Conservation (phyloP, 306 rosid species). For the Prosopis cineraria region DNA sequence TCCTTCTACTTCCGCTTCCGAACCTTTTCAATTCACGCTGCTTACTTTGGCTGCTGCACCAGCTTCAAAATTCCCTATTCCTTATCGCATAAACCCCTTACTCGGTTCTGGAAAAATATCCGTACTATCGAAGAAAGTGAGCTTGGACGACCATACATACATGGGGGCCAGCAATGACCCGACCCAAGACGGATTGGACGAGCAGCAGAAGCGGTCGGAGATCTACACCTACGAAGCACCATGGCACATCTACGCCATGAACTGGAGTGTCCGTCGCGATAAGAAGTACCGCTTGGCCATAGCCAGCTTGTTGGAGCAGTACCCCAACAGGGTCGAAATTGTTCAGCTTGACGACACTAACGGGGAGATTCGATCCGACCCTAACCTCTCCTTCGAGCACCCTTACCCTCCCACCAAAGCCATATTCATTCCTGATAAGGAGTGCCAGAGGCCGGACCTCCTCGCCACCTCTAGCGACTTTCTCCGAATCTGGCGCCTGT, state of each 20-base stretch:
- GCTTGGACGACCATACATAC: background rate
- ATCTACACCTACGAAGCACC: constrained; percentile 98
- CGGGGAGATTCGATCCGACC: constrained; percentile 91
- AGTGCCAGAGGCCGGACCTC: constrained; percentile 90
- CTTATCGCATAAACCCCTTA: background rate
- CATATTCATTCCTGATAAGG: constrained; percentile 95
- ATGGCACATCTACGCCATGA: constrained; percentile 98
- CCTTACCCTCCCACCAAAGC: constrained; percentile 94
- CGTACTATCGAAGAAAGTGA: background rate
- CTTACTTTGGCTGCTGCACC: background rate
- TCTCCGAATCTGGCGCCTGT: constrained; percentile 84
- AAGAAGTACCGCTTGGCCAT: constrained; percentile 91
- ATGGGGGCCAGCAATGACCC: constrained; percentile 87
- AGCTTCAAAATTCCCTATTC: background rate
- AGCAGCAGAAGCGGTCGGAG: constrained; percentile 95
- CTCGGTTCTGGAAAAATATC: background rate
- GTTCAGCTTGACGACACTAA: constrained; percentile 97
- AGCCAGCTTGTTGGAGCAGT: constrained; percentile 79
- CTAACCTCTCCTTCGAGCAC: constrained; percentile 83
- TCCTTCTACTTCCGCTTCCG: background rate
- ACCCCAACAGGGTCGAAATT: constrained; percentile 79
- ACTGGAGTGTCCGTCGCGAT: constrained; percentile 99
- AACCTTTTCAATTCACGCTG: background rate
- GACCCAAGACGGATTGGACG: constrained; percentile 80
- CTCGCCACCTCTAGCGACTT: constrained; percentile 93